phyloP scores from a whole-genome alignment of 2,329 filamentous ascomycete species.

The Fusarium burgessii region DNA sequence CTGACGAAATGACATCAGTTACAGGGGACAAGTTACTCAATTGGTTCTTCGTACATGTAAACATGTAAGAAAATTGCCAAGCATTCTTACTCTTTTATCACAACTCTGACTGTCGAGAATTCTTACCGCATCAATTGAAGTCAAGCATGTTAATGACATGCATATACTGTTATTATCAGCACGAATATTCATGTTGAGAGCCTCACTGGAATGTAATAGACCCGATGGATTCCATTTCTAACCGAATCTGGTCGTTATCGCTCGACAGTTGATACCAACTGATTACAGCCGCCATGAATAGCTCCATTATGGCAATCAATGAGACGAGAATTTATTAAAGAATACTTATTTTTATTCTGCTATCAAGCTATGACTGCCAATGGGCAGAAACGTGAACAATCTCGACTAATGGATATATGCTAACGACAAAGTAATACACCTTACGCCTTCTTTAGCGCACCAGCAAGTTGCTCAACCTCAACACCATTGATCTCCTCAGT shows the following conservation, averaged over 20 bases:
- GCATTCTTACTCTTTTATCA: background rate
- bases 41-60: background rate
- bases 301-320: accelerated
- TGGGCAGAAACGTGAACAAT: background rate
- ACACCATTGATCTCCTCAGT: background rate
- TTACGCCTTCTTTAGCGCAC: slow-evolving; percentile 5
- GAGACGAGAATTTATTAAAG: background rate
- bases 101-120: background rate
- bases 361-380: too few species aligned
- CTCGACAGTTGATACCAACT: background rate
- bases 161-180: background rate
- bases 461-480: slow-evolving; percentile 1
- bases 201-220: background rate
- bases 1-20: slow-evolving; percentile 13
- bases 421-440: background rate
- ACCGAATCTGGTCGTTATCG: too few species aligned
- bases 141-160: too few species aligned
- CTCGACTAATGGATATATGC: background rate
- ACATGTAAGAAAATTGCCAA: background rate
- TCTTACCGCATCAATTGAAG: background rate
- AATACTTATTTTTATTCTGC: background rate
- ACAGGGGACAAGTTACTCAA: background rate
- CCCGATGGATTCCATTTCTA: too few species aligned
- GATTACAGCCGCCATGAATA: too few species aligned
- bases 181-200: accelerated